phyloP scores from a whole-genome alignment of 306 rosid genomes.

The Arachis hypogaea region DNA sequence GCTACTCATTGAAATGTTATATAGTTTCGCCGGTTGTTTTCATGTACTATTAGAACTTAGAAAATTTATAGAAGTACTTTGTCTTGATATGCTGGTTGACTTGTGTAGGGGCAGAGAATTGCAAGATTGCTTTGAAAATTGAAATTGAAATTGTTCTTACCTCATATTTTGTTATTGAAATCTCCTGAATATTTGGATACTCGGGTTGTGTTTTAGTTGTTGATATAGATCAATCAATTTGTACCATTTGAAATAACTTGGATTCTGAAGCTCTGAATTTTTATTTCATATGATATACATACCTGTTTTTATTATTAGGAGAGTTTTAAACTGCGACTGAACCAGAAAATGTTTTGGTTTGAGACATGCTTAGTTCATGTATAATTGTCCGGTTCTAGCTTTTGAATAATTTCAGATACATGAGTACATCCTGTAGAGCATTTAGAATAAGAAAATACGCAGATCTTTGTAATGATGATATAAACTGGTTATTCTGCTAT shows the following conservation, averaged over 20 bases:
- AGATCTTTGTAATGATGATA: constrained; percentile 16
- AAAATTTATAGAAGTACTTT: neutral
- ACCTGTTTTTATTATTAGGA: neutral
- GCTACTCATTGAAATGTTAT: too few relatives aligned
- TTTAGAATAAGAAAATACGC: neutral
- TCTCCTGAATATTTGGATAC: constrained; percentile 8
- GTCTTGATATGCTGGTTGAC: neutral
- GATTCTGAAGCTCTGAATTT: neutral
- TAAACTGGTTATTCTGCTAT: constrained; percentile 4
- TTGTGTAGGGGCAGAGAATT: neutral
- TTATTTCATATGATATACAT: neutral
- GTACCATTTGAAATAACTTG: constrained; percentile 8
- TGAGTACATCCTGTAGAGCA: constrained; percentile 2
- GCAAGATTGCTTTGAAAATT: neutral
- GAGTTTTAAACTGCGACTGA: neutral
- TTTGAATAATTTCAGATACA: constrained; percentile 16
- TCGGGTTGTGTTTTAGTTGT: constrained; percentile 6
- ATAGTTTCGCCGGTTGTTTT: too few relatives aligned
- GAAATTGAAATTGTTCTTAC: neutral
- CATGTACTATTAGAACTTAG: too few relatives aligned
- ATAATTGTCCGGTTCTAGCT: constrained; percentile 15
- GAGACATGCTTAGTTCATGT: neutral
- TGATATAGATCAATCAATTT: constrained; percentile 26
- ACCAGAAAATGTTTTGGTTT: too few relatives aligned
- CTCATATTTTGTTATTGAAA: constrained; percentile 21